Conservation (phyloP, 2,329 filamentous ascomycete genomes). For the Pseudocercospora ulei region DNA sequence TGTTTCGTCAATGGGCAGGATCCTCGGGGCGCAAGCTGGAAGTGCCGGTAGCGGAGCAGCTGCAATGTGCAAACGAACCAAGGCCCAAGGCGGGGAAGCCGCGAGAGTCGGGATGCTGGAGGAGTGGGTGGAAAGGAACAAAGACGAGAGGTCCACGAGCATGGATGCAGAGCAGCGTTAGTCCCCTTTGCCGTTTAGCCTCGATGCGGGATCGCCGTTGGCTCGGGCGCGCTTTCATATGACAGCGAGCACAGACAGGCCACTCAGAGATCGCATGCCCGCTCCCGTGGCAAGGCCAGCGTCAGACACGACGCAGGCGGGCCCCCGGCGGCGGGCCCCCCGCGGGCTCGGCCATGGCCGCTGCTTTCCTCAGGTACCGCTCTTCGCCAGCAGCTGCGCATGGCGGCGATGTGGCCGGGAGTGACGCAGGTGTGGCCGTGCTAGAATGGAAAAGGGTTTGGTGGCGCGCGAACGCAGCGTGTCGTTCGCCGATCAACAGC, state of each 20-base stretch:
- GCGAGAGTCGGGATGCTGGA: conserved; percentile 7
- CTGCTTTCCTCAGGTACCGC: not conserved
- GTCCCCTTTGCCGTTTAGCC: conserved; percentile 10
- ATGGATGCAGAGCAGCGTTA: conserved; percentile 8
- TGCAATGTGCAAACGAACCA: conserved; percentile 1
- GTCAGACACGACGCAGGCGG: conserved; percentile 4
- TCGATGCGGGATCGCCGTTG: conserved; percentile 12
- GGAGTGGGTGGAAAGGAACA: conserved; percentile 8
- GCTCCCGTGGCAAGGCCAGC: conserved; percentile 4
- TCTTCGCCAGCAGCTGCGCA: conserved; percentile 9
- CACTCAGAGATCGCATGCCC: conserved; percentile 5
- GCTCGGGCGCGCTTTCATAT: conserved; percentile 13
- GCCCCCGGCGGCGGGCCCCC: not conserved
- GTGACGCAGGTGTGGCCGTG: conserved; percentile 14
- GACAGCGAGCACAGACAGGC: conserved; percentile 12
- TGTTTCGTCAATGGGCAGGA: not conserved
- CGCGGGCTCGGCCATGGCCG: conserved; percentile 7
- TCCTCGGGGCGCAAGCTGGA: conserved; percentile 4
- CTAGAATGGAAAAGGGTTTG: conserved; percentile 11
- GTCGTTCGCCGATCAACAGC: not conserved
- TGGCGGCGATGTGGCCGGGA: conserved; percentile 7
- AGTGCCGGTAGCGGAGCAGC: conserved; percentile 1
- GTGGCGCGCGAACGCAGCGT: conserved; percentile 6
- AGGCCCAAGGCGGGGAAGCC: conserved; percentile 3
- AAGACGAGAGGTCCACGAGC: conserved; percentile 5